Evolutionary conservation across 208 protist species (phyloP).

Genomic region (Eutreptiella sp.): DNA sequence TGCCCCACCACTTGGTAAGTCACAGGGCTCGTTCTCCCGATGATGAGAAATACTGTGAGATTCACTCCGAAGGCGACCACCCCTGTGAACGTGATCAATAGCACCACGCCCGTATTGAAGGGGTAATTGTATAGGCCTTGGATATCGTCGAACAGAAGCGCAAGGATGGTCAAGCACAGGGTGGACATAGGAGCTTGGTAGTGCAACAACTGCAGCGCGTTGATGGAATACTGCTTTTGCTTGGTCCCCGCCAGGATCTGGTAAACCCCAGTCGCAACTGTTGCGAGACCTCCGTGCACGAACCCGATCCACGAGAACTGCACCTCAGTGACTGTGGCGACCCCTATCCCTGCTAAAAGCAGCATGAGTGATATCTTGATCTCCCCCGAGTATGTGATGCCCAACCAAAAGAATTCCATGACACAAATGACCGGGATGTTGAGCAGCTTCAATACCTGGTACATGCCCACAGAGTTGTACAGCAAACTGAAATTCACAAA

Average conservation of each 20-base stretch:
- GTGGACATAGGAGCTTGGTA: constrained; percentile 72
- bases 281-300: constrained; percentile 49
- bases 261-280: constrained; percentile 67
- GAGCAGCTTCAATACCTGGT: constrained; percentile 73
- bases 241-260: constrained; percentile 76
- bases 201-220: constrained; percentile 69
- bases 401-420: constrained; percentile 55
- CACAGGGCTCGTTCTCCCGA: constrained; percentile 68
- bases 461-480: constrained; percentile 77
- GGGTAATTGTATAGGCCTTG: constrained; percentile 26
- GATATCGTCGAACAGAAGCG: constrained; percentile 49
- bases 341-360: constrained; percentile 55
- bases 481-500: constrained; percentile 72
- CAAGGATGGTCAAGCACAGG: constrained; percentile 50
- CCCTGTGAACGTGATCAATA: constrained; percentile 42
- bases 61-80: constrained; percentile 71
- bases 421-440: constrained; percentile 60
- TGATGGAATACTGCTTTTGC: constrained; percentile 63
- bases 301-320: constrained; percentile 57
- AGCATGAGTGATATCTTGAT: constrained; percentile 49
- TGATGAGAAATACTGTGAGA: constrained; percentile 74
- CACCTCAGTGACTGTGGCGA: constrained; percentile 62
- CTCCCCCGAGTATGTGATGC: constrained; percentile 41
- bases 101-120: constrained; percentile 34
- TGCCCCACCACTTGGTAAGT: constrained; percentile 78